These are phyloP conservation scores for Chaetoceros tenuissimus DNA, from an alignment of 108 stramenopile species.

Conservation along the genomic window DNA sequence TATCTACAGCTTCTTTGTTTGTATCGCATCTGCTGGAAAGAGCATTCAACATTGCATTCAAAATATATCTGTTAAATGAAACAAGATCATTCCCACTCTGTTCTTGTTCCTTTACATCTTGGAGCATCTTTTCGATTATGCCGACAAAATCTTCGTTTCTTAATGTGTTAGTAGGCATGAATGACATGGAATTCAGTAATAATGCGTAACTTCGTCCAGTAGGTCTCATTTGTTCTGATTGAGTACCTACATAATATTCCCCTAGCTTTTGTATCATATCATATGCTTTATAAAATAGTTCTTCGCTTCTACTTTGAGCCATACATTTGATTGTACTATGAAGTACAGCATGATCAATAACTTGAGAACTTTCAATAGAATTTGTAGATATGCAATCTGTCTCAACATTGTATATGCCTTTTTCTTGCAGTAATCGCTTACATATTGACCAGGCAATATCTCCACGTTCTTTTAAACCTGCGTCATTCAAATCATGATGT, in stretches of 20 bases:
- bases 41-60: not conserved
- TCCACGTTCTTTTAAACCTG: not conserved
- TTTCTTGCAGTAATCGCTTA: not conserved
- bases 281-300: not conserved
- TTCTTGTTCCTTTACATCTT: not conserved
- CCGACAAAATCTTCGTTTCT: not conserved
- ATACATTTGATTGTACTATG: not conserved
- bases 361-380: not conserved
- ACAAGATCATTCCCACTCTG: not conserved
- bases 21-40: not conserved
- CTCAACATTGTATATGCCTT: not conserved
- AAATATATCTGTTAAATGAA: not conserved
- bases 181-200: not conserved
- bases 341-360: not conserved
- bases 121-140: not conserved
- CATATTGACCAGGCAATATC: not conserved
- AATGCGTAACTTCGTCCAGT: not conserved
- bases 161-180: not conserved
- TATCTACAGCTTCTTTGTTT: not conserved
- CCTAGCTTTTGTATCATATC: not conserved
- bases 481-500: not conserved
- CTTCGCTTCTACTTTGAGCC: not conserved
- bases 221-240: not conserved
- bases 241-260: not conserved
- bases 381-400: not conserved